Base-by-base conservation (phyloP, 2,329 filamentous ascomycete species). In the Fusarium redolens region DNA sequence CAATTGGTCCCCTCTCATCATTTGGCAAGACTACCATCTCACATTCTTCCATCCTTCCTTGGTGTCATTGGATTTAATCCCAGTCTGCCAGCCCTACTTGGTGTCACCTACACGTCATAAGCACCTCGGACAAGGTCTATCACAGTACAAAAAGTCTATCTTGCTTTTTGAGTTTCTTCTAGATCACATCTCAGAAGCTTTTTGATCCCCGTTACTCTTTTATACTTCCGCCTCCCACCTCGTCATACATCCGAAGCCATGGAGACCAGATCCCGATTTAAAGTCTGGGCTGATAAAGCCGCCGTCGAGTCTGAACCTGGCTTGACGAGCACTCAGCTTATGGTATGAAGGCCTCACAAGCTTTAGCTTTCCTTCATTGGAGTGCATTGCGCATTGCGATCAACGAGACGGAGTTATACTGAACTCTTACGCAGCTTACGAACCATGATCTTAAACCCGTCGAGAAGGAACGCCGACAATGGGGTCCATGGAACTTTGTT, bases 401-500 rank as follows among this genome's bases (percentile, higher is more conserved):
- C 28, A n/a, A 47, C 37, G 47, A 65, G 33, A 54, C 40, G 4
- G 45, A 72, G 41, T 47, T 54, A 20, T 69, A 61, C 75, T 77
- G 48, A 78, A 55, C 48, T 66, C 45, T 52, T 43, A 33, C 30
- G 25, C 79, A 90, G 89, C 88, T 98, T 79, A 93, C 90, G 74
- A 97, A 97, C 81, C 84, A 93, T 80, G 93, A 96, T 82, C 86
- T 96, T 72, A 95, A 94, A 80, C 86, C 90, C 78, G 94, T 98
- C 57, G 94, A 97, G 79, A 91, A 90, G 20, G 90, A 89, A 72
- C 90, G 94, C 65, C 90, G 95, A 61, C 90, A 93, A 88, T 98
- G 95, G 95, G 91, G 91, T 22, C 85, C 92, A 35, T 94, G 92
- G 90, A 97, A 97, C 82, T 97, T 95, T 79, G 92, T 97, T 44